phyloP scores from a whole-genome alignment of 176 grass and related monocot genomes.

The Typha latifolia region DNA sequence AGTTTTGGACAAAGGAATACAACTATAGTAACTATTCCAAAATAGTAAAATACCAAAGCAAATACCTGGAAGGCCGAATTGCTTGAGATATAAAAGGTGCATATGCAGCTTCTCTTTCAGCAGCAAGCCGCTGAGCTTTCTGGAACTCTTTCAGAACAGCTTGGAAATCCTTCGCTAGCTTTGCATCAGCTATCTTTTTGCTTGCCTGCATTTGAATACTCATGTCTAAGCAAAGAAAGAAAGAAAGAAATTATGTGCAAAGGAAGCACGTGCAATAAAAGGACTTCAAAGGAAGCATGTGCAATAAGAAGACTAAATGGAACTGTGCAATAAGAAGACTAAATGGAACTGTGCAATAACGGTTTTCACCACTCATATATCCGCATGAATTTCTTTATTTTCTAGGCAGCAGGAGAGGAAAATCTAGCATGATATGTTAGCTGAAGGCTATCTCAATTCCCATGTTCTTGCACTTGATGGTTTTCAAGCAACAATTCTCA shows the following conservation, averaged over 20 bases:
- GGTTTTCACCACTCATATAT: too few species aligned
- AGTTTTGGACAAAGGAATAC: too few species aligned
- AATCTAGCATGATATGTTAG: too few species aligned
- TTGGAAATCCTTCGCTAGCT: constrained; percentile 48
- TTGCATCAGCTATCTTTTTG: constrained; percentile 81
- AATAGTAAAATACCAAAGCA: neutral
- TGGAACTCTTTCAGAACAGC: constrained; percentile 40
- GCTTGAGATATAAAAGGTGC: constrained; percentile 71
- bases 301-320: neutral
- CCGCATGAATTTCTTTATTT: too few species aligned
- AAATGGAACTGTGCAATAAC: too few species aligned
- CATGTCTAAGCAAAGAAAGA: constrained; percentile 4
- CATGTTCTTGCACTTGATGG: too few species aligned
- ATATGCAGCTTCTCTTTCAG: constrained; percentile 58
- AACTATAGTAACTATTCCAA: too few species aligned
- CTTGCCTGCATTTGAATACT: constrained; percentile 51
- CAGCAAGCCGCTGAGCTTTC: constrained; percentile 27
- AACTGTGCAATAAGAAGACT: neutral
- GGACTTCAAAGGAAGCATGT: constrained; percentile 7
- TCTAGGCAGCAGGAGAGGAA: too few species aligned
- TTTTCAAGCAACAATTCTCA: too few species aligned
- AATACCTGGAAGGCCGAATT: constrained; percentile 41
- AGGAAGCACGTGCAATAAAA: constrained; percentile 3
- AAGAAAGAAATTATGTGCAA: neutral
- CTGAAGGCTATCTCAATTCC: too few species aligned